A percentile compares a stretch with the other conserved stretches of the same genome.
Conservation (phyloP, 163 green algal genomes). For the Coccomyxa subellipsoidea region DNA sequence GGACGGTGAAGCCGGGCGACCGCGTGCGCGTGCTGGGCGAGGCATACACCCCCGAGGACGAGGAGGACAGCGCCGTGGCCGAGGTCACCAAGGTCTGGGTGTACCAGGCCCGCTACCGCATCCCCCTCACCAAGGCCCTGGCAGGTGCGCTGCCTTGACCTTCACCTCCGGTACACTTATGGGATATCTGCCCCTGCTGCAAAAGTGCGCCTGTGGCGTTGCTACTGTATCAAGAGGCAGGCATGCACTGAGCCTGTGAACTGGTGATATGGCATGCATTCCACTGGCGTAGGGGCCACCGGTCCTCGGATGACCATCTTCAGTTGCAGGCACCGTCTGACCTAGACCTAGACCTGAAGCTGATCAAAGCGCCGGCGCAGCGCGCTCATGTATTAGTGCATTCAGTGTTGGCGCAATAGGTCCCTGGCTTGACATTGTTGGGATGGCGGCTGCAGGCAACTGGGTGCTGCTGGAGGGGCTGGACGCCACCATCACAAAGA, state of each 20-base stretch:
- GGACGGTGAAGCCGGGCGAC: slow-evolving; percentile 81
- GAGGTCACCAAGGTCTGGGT: slow-evolving; percentile 70
- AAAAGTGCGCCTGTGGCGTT: too few relatives aligned
- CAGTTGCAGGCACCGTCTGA: too few relatives aligned
- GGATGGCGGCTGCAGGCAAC: slow-evolving; percentile 55
- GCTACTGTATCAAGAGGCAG: too few relatives aligned
- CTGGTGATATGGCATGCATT: too few relatives aligned
- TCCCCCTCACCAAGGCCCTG: slow-evolving; percentile 64
- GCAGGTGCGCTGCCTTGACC: slow-evolving; percentile 27
- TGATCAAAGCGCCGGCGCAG: too few relatives aligned
- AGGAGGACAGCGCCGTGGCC: slow-evolving; percentile 89
- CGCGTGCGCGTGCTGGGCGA: slow-evolving; percentile 88
- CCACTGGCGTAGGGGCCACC: too few relatives aligned
- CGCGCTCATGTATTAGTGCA: too few relatives aligned
- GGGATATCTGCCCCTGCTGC: too few relatives aligned
- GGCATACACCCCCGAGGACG: slow-evolving; percentile 93
- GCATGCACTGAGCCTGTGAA: too few relatives aligned
- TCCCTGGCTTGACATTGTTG: neutral
- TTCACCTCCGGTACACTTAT: too few relatives aligned
- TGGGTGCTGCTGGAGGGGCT: slow-evolving; percentile 94
- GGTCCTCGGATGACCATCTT: too few relatives aligned
- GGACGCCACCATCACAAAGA: slow-evolving; percentile 91
- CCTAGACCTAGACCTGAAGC: too few relatives aligned
- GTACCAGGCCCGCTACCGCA: slow-evolving; percentile 80
- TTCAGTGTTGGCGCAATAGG: neutral